phyloP scores from a whole-genome alignment of 352 stramenopile genomes.

The Phytophthora vignae region DNA sequence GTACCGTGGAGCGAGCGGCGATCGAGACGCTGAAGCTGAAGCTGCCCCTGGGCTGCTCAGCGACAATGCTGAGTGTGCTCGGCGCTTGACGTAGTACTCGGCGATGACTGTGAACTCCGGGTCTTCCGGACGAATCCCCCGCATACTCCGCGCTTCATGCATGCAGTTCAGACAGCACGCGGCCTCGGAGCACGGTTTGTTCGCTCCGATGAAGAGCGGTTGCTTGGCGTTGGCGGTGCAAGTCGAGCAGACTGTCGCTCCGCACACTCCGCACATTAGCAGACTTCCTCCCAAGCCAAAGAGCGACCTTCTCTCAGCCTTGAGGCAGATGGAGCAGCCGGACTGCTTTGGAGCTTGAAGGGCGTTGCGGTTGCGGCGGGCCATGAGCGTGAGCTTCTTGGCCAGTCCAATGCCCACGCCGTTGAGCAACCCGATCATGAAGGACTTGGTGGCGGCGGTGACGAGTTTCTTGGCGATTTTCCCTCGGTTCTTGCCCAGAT shows the following conservation, averaged over 20 bases:
- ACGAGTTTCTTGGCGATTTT: conserved; percentile 28
- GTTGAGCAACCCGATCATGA: conserved; percentile 53
- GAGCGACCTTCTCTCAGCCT: background rate
- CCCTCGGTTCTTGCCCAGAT: conserved; percentile 42
- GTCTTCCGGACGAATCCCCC: conserved; percentile 27
- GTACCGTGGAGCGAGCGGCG: conserved; percentile 14
- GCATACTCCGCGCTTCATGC: conserved; percentile 38
- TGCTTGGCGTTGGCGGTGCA: conserved; percentile 53
- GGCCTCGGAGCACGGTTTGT: conserved; percentile 26
- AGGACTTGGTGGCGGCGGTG: conserved; percentile 34
- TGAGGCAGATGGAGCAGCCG: conserved; percentile 32
- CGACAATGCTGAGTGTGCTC: background rate
- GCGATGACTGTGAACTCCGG: conserved; percentile 27
- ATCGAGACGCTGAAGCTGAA: background rate
- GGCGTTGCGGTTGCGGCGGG: conserved; percentile 15
- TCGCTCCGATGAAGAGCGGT: conserved; percentile 44
- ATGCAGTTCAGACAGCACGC: conserved; percentile 52
- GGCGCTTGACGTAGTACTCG: background rate
- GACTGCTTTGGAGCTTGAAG: conserved; percentile 18
- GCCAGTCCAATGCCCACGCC: conserved; percentile 49
- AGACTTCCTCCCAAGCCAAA: conserved; percentile 25
- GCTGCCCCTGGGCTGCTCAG: background rate
- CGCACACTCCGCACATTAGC: conserved; percentile 53
- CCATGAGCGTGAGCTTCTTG: conserved; percentile 61
- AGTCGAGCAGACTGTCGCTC: conserved; percentile 46